Evolutionary conservation across 208 protist species (phyloP).

Genomic region (Trypanosoma platydactyli): DNA sequence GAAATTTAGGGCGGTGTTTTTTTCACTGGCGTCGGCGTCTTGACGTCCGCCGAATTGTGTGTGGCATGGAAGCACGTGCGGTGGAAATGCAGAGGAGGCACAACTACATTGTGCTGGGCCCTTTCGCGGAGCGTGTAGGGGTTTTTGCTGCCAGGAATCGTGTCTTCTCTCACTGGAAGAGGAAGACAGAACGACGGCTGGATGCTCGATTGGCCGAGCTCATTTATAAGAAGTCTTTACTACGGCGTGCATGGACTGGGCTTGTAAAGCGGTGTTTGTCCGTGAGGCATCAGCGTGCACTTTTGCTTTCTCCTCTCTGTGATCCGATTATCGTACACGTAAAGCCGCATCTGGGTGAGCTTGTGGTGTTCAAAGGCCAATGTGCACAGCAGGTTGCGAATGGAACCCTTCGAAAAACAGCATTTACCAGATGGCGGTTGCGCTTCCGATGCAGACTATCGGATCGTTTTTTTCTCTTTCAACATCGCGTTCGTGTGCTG

Average conservation of each 20-base stretch:
- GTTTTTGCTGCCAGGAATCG: constrained; percentile 15
- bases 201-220: constrained; percentile 40
- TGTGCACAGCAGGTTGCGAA: constrained; percentile 26
- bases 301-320: constrained; percentile 6
- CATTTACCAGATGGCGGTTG: constrained; percentile 8
- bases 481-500: constrained; percentile 10
- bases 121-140: background rate
- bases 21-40: constrained; percentile 17
- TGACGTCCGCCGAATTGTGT: constrained; percentile 9
- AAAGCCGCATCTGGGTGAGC: constrained; percentile 1
- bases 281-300: constrained; percentile 19
- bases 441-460: constrained; percentile 7
- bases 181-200: constrained; percentile 38
- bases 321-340: constrained; percentile 19
- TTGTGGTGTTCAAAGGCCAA: constrained; percentile 21
- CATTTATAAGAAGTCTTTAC: constrained; percentile 22
- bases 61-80: constrained; percentile 9
- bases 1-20: constrained; percentile 20
- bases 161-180: constrained; percentile 38
- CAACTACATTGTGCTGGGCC: constrained; percentile 8
- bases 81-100: constrained; percentile 25
- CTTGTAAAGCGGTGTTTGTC: constrained; percentile 10
- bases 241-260: constrained; percentile 24
- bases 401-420: background rate
- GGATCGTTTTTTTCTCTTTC: constrained; percentile 33